A percentile compares a stretch with the other conserved stretches of the same genome.
Conservation (phyloP, 768 basidiomycete species). For the Kwoniella bestiolae region DNA sequence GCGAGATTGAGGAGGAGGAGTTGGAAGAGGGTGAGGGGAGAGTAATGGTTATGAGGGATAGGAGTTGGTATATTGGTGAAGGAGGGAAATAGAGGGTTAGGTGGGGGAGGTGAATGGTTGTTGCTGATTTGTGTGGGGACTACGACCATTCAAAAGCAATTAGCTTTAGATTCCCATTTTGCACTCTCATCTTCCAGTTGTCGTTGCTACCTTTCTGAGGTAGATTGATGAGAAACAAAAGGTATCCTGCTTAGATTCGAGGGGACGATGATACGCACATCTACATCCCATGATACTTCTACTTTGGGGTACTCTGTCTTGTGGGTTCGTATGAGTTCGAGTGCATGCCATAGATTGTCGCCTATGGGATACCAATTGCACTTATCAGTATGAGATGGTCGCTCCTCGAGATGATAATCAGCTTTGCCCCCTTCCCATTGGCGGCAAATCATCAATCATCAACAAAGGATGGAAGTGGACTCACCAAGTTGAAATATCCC, state of each 20-base stretch:
- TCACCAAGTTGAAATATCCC: slow-evolving; percentile 52
- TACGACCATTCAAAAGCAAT: no score
- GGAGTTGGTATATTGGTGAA: slow-evolving; percentile 37
- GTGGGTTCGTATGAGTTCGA: slow-evolving; percentile 45
- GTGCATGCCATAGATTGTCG: slow-evolving; percentile 51
- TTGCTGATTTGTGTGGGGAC: slow-evolving; percentile 36
- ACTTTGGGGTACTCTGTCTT: slow-evolving; percentile 46
- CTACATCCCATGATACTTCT: slow-evolving; percentile 50
- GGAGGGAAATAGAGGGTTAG: slow-evolving; percentile 47
- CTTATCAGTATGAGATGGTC: background rate
- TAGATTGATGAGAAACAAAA: no score
- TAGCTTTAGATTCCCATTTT: no score
- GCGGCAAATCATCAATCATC: background rate
- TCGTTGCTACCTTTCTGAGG: background rate
- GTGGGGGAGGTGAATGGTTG: slow-evolving; percentile 42
- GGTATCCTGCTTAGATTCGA: no score
- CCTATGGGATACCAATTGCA: slow-evolving; percentile 28
- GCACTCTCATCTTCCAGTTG: no score
- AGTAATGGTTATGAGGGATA: slow-evolving; percentile 29
- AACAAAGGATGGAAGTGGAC: background rate
- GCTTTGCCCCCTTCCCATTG: no score
- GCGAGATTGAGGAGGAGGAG: background rate
- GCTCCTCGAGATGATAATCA: background rate
- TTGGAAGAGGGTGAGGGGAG: background rate
- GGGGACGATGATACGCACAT: no score